A percentile compares a stretch with the other conserved stretches of the same genome.
Conservation (phyloP, 208 protist species). For the Vickermania spadyakhi region DNA sequence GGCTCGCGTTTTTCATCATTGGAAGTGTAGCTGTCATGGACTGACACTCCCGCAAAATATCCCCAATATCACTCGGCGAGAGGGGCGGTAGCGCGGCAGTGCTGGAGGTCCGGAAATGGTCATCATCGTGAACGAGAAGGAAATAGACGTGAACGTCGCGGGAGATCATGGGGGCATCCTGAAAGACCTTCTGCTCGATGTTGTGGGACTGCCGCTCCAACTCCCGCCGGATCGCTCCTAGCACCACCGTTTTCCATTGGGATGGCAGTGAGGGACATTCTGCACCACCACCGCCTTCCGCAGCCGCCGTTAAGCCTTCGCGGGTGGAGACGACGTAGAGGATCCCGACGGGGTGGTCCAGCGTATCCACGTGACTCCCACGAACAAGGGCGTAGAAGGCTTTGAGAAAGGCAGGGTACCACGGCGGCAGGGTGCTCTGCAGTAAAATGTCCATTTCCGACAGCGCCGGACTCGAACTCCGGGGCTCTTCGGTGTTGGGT, state of each 20-base stretch:
- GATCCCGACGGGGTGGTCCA: constrained; percentile 70
- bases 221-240: constrained; percentile 13
- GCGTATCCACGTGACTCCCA: constrained; percentile 59
- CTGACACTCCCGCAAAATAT: background rate
- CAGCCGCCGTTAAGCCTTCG: constrained; percentile 19
- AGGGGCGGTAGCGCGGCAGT: background rate
- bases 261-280: constrained; percentile 20
- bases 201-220: constrained; percentile 32
- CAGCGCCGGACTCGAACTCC: too few relatives aligned
- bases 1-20: background rate
- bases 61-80: background rate
- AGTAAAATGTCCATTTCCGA: constrained; percentile 27
- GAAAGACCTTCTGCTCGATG: constrained; percentile 29
- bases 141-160: constrained; percentile 48
- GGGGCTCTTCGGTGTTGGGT: too few relatives aligned
- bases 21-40: background rate
- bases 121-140: constrained; percentile 61
- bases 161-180: background rate
- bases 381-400: constrained; percentile 54
- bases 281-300: constrained; percentile 37
- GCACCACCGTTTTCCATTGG: background rate
- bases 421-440: constrained; percentile 44
- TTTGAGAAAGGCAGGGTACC: constrained; percentile 43
- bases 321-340: constrained; percentile 50
- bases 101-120: background rate